Evolutionary conservation across 192 early-diverging fungal species (phyloP).

Genomic region (Rhizoclosmatium sp.): DNA sequence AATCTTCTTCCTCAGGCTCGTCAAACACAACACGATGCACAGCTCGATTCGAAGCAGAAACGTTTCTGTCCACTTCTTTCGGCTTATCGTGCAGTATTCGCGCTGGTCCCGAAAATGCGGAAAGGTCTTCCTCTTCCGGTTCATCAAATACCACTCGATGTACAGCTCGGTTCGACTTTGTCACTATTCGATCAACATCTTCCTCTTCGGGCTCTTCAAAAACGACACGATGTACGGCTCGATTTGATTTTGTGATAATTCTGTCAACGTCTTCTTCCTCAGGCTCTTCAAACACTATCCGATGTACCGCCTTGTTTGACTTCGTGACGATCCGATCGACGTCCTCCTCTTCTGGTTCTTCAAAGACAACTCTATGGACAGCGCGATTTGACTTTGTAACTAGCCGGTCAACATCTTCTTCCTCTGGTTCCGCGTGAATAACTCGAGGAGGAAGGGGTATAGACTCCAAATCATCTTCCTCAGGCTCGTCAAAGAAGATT

Average conservation of each 20-base stretch:
- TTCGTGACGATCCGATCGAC: neutral
- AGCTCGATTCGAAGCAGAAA: neutral
- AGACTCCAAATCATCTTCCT: neutral
- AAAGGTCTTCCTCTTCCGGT: neutral
- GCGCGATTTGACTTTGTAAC: neutral
- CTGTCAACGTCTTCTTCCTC: neutral
- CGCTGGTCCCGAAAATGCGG: neutral
- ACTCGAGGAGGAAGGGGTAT: neutral
- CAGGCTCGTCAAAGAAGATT: neutral
- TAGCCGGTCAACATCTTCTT: neutral
- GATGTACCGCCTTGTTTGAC: neutral
- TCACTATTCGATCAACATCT: too few relatives aligned
- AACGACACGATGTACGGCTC: neutral
- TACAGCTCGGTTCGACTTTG: neutral
- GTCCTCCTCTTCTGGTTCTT: slow-evolving; percentile 1
- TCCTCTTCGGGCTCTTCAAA: neutral
- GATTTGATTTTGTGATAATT: neutral
- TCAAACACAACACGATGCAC: neutral
- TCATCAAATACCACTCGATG: neutral
- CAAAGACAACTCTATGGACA: neutral
- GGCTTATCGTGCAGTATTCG: neutral
- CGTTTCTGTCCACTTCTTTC: neutral
- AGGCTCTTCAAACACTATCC: slow-evolving; percentile 1
- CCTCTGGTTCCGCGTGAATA: neutral
- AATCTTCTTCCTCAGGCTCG: neutral